Conservation (phyloP, 2,329 filamentous ascomycete species). For the Cercospora zeina region DNA sequence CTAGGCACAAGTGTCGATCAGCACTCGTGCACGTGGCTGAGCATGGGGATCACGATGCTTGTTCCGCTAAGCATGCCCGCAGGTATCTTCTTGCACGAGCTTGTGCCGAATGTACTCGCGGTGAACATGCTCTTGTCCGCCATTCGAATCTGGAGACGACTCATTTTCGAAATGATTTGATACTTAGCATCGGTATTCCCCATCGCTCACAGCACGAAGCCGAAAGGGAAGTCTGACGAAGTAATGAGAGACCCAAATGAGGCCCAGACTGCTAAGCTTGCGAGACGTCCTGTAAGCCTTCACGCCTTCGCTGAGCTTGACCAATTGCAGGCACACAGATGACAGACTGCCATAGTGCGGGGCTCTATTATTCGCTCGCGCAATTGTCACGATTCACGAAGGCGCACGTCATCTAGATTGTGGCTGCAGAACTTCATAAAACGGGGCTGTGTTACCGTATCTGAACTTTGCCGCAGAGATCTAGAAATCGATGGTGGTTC, state of each 20-base stretch:
- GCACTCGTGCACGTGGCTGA: not conserved
- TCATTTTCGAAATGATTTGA: too few species aligned
- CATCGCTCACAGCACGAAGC: not conserved
- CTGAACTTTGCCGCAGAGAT: constrained; percentile 3
- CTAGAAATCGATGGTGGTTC: not conserved
- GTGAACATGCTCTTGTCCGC: not conserved
- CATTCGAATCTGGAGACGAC: too few species aligned
- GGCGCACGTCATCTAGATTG: not conserved
- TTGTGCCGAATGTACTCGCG: not conserved
- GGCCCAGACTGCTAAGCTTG: constrained; percentile 11
- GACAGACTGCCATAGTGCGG: not conserved
- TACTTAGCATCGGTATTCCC: not conserved
- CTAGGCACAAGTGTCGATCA: not conserved
- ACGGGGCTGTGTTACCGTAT: not conserved
- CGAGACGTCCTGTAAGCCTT: not conserved
- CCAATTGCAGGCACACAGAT: not conserved
- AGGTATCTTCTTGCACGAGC: not conserved
- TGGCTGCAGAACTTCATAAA: constrained; percentile 1
- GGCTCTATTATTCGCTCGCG: not conserved
- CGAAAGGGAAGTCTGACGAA: not conserved
- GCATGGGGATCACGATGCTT: not conserved
- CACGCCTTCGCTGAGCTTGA: not conserved
- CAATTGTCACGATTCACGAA: not conserved
- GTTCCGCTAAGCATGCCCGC: not conserved
- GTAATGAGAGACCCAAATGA: not conserved